Percentiles rank a stretch among this genome's conserved stretches.
These are phyloP conservation scores for Coriolopsis trogii DNA, from an alignment of 1,284 basidiomycete genomes.

Conservation along the genomic window DNA sequence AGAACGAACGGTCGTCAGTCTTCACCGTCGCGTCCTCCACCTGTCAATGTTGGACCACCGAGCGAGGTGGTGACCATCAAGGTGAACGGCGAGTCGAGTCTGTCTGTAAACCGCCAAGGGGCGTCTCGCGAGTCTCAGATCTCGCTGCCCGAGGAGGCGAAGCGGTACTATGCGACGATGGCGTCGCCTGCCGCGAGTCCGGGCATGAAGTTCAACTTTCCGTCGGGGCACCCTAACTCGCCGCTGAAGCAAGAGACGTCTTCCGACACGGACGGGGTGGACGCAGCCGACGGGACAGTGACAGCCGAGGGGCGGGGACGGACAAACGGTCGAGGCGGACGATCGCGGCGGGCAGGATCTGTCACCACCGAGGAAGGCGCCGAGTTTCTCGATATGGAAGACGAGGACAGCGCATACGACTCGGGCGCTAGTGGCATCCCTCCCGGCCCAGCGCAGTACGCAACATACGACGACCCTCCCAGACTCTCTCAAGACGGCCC, in stretches of 20 bases:
- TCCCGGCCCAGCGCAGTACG: constrained; percentile 18
- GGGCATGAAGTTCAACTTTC: constrained; percentile 28
- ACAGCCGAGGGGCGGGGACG: constrained; percentile 10
- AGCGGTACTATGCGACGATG: constrained; percentile 68
- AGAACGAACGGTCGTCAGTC: constrained; percentile 1
- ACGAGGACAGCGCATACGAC: constrained; percentile 39
- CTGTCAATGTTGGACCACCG: constrained; percentile 6
- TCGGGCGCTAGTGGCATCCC: constrained; percentile 26
- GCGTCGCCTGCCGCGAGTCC: constrained; percentile 61
- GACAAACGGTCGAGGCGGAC: constrained; percentile 13
- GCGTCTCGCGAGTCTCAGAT: constrained; percentile 61
- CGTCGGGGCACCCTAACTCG: constrained; percentile 18
- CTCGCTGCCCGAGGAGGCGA: constrained; percentile 74
- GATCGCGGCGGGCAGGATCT: constrained; percentile 20
- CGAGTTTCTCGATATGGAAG: constrained; percentile 68
- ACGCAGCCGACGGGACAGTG: constrained; percentile 10
- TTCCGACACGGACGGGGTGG: too few species aligned
- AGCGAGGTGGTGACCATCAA: constrained; percentile 13
- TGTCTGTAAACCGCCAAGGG: constrained; percentile 28
- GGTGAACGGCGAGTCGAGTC: constrained; percentile 16
- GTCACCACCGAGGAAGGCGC: constrained; percentile 34
- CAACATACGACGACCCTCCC: constrained; percentile 25
- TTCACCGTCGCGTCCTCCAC: constrained; percentile 11
- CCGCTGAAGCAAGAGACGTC: constrained; percentile 25
- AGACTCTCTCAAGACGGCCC: constrained; percentile 17